These are phyloP conservation scores for Arxiozyma telluris DNA, from an alignment of 1,139 yeast species.

Conservation along the genomic window DNA sequence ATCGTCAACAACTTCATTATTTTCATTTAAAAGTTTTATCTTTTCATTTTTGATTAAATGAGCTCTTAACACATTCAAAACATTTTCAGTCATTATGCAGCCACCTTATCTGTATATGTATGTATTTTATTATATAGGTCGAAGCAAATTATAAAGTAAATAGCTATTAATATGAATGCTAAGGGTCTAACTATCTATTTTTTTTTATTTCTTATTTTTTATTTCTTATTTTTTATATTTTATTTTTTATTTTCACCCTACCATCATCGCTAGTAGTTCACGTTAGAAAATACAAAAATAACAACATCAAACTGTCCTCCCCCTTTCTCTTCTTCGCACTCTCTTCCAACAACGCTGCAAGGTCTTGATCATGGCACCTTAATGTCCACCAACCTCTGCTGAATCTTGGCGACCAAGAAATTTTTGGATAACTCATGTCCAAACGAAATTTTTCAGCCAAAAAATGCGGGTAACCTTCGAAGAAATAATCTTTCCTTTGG, in stretches of 20 bases:
- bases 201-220: no score
- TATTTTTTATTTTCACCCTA: background rate
- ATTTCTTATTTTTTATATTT: no score
- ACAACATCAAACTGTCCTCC: no score
- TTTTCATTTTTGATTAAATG: constrained; percentile 15
- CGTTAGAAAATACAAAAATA: no score
- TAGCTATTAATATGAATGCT: no score
- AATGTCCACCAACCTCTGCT: background rate
- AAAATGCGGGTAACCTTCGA: background rate
- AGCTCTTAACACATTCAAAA: constrained; percentile 11
- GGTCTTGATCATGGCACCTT: background rate
- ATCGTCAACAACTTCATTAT: constrained; percentile 22
- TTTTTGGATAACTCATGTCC: background rate
- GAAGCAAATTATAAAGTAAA: background rate
- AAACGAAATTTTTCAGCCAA: background rate
- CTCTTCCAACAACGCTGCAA: background rate
- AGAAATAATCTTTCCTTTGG: no score
- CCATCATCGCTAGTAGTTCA: background rate
- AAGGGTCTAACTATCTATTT: background rate
- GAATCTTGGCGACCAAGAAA: background rate
- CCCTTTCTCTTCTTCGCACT: background rate
- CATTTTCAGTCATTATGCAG: background rate
- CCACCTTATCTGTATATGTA: background rate
- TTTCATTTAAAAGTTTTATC: constrained; percentile 16
- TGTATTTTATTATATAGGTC: no score